phyloP scores from a whole-genome alignment of 169 alveolate species.

The Cytauxzoon felis region DNA sequence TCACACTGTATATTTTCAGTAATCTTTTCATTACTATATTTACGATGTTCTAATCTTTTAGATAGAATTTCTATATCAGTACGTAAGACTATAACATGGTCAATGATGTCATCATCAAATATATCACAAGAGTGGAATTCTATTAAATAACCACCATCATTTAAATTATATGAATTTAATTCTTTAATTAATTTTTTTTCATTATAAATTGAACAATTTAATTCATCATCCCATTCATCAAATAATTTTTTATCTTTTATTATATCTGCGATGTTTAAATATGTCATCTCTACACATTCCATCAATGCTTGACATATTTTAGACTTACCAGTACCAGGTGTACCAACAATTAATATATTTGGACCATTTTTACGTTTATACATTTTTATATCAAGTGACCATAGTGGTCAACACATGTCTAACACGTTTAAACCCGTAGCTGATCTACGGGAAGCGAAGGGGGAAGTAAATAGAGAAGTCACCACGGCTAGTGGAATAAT shows the following conservation, averaged over 20 bases:
- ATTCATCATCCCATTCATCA: constrained; percentile 67
- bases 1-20: constrained; percentile 67
- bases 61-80: constrained; percentile 42
- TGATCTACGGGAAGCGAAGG: too few relatives aligned
- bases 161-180: constrained; percentile 18
- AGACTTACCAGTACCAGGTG: constrained; percentile 74
- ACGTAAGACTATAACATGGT: constrained; percentile 31
- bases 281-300: constrained; percentile 13
- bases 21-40: constrained; percentile 58
- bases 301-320: constrained; percentile 55
- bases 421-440: too few relatives aligned
- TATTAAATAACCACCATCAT: constrained; percentile 55
- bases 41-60: constrained; percentile 60
- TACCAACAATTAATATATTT: constrained; percentile 69
- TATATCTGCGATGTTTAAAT: constrained; percentile 61
- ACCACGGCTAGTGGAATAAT: too few relatives aligned
- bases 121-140: constrained; percentile 71
- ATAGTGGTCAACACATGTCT: too few relatives aligned
- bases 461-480: too few relatives aligned
- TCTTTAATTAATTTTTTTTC: constrained; percentile 53
- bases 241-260: constrained; percentile 59
- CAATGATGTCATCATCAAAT: constrained; percentile 24
- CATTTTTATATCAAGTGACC: too few relatives aligned
- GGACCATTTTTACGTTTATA: constrained; percentile 32
- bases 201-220: constrained; percentile 66